Percentiles rank a stretch among this genome's conserved stretches.
Evolutionary conservation across 2,329 filamentous ascomycete species (phyloP).

Genomic region (Scedosporium dehoogii): DNA sequence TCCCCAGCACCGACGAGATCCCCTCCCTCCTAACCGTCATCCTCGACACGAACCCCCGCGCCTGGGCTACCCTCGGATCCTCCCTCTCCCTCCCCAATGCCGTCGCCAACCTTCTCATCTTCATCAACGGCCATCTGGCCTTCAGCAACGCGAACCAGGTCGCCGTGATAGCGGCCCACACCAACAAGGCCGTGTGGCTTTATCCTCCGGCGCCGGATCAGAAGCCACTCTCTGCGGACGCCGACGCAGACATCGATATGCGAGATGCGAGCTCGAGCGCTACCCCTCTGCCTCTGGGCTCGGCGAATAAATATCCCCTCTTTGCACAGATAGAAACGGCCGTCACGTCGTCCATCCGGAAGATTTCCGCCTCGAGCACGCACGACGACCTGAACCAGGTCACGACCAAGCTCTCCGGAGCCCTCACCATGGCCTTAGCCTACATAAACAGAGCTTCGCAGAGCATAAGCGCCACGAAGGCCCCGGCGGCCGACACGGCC

Average conservation of each 20-base stretch:
- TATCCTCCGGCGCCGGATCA: slow-evolving; percentile 49
- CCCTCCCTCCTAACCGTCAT: slow-evolving; percentile 85
- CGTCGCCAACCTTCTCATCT: slow-evolving; percentile 82
- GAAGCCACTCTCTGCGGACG: slow-evolving; percentile 11
- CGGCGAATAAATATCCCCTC: slow-evolving; percentile 85
- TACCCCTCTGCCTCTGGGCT: slow-evolving; percentile 24
- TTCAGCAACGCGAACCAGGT: slow-evolving; percentile 91
- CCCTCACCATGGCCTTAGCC: slow-evolving; percentile 77
- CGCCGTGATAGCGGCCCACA: slow-evolving; percentile 82
- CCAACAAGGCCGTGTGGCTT: slow-evolving; percentile 77
- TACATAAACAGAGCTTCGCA: slow-evolving; percentile 80
- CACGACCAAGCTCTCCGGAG: slow-evolving; percentile 83
- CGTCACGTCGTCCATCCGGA: slow-evolving; percentile 62
- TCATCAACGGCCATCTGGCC: slow-evolving; percentile 92
- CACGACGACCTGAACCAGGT: slow-evolving; percentile 56
- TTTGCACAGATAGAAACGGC: slow-evolving; percentile 81
- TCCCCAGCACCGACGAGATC: slow-evolving; percentile 41
- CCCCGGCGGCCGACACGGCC: slow-evolving; percentile 25
- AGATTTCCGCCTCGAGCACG: slow-evolving; percentile 62
- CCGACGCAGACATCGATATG: slow-evolving; percentile 50
- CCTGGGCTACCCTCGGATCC: slow-evolving; percentile 71
- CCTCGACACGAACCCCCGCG: slow-evolving; percentile 92
- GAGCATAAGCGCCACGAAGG: slow-evolving; percentile 48
- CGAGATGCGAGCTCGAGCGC: slow-evolving; percentile 29
- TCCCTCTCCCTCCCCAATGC: slow-evolving; percentile 73